Evolutionary conservation across 306 rosid species (phyloP).

Genomic region (Trifolium fragiferum): DNA sequence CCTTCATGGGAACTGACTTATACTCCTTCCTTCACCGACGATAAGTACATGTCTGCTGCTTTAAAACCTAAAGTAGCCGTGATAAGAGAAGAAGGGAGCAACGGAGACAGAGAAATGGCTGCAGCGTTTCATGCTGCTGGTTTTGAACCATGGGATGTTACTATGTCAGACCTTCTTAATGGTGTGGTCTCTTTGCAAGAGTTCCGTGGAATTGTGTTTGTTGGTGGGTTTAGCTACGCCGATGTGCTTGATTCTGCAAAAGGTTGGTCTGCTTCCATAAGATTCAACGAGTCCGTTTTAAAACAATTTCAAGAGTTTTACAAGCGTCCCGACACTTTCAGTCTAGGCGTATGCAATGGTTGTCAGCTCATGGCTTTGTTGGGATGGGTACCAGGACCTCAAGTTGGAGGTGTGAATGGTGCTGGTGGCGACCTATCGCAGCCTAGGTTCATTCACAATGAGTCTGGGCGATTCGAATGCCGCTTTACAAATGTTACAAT

Average conservation of each 20-base stretch:
- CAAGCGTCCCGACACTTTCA: constrained; percentile 81
- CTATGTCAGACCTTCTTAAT: constrained; percentile 86
- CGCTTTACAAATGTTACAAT: constrained; percentile 85
- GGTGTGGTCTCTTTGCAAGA: constrained; percentile 64
- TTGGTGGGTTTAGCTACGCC: constrained; percentile 95
- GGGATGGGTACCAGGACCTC: constrained; percentile 95
- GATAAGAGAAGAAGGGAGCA: constrained; percentile 96
- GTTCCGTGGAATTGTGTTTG: constrained; percentile 75
- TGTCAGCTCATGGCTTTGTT: constrained; percentile 95
- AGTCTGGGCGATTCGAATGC: constrained; percentile 91
- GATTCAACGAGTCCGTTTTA: constrained; percentile 71
- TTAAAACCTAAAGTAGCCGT: constrained; percentile 83
- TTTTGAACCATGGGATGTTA: constrained; percentile 88
- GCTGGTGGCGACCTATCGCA: constrained; percentile 86
- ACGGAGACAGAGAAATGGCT: constrained; percentile 94
- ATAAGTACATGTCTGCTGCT: constrained; percentile 56
- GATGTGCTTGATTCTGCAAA: constrained; percentile 95
- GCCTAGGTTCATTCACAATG: constrained; percentile 87
- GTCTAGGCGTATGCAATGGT: constrained; percentile 94
- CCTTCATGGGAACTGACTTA: constrained; percentile 79
- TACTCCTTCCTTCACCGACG: constrained; percentile 71
- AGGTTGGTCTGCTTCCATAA: constrained; percentile 88
- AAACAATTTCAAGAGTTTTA: constrained; percentile 87
- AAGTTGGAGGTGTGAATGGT: constrained; percentile 83
- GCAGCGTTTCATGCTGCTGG: constrained; percentile 86